Percentiles rank a stretch among this genome's conserved stretches.
Conservation (phyloP, 2,329 filamentous ascomycete genomes). For the Botrytis tulipae region DNA sequence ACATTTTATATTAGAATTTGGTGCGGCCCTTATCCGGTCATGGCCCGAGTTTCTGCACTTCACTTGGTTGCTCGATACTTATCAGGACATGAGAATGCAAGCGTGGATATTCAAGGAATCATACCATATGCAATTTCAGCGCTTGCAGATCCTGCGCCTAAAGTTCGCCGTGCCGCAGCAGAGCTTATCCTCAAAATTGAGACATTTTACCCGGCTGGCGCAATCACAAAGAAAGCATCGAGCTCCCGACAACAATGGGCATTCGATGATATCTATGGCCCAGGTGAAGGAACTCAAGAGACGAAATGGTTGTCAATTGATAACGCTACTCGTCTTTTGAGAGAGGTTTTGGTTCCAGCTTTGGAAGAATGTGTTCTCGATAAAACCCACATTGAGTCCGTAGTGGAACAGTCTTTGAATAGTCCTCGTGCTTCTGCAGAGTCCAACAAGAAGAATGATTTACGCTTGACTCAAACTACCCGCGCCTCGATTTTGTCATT, state of each 20-base stretch:
- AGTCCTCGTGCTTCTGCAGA: constrained; percentile 45
- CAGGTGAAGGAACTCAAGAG: constrained; percentile 45
- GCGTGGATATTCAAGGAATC: constrained; percentile 71
- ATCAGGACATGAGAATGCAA: constrained; percentile 48
- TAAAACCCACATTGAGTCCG: constrained; percentile 63
- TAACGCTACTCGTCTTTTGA: constrained; percentile 59
- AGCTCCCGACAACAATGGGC: constrained; percentile 53
- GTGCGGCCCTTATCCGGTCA: constrained; percentile 67
- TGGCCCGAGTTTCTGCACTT: constrained; percentile 68
- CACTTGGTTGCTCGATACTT: constrained; percentile 60
- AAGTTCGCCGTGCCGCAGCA: constrained; percentile 73
- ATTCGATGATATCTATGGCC: constrained; percentile 63
- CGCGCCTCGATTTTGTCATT: constrained; percentile 67
- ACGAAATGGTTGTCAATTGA: constrained; percentile 58
- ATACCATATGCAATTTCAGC: constrained; percentile 79
- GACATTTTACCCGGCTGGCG: constrained; percentile 46
- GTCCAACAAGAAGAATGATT: constrained; percentile 47
- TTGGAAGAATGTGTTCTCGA: constrained; percentile 88
- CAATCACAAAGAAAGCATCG: constrained; percentile 42
- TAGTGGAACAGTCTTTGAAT: constrained; percentile 61
- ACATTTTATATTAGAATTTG: constrained; percentile 75
- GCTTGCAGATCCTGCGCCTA: constrained; percentile 71
- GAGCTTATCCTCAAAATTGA: constrained; percentile 61
- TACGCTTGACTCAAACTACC: constrained; percentile 53
- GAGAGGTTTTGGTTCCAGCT: constrained; percentile 66